Evolutionary conservation across 179 eudicot genomes (phyloP).

Genomic region (Vitellaria paradoxa): DNA sequence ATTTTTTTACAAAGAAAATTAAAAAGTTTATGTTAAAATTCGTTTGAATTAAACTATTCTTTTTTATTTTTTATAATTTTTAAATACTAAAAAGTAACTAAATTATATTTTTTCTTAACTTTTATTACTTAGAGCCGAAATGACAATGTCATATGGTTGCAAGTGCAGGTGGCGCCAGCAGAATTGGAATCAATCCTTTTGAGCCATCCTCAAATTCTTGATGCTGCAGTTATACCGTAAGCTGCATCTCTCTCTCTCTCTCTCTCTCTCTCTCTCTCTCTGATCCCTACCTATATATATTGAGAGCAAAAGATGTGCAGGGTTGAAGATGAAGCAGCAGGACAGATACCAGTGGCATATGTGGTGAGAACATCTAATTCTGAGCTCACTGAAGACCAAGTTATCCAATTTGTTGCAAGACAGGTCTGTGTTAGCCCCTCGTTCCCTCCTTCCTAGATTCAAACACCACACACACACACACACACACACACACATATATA

Average conservation of each 20-base stretch:
- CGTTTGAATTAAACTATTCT: no score
- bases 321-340: conserved; percentile 79
- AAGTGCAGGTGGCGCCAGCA: conserved; percentile 78
- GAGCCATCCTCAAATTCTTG: conserved; percentile 61
- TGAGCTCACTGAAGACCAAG: conserved; percentile 55
- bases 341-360: conserved; percentile 80
- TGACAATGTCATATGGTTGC: not conserved
- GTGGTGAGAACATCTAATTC: conserved; percentile 63
- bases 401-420: conserved; percentile 44
- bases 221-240: conserved; percentile 77
- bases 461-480: no score
- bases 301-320: conserved; percentile 27
- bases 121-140: no score
- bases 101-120: no score
- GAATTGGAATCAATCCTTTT: conserved; percentile 66
- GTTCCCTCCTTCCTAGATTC: not conserved
- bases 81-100: no score
- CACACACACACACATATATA: no score
- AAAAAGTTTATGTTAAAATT: no score
- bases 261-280: conserved; percentile 3
- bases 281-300: not conserved
- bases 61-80: no score
- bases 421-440: conserved; percentile 29
- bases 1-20: no score
- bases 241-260: conserved; percentile 19